Base-by-base conservation (phyloP, 768 basidiomycete species). In the Hericium rajendrae region DNA sequence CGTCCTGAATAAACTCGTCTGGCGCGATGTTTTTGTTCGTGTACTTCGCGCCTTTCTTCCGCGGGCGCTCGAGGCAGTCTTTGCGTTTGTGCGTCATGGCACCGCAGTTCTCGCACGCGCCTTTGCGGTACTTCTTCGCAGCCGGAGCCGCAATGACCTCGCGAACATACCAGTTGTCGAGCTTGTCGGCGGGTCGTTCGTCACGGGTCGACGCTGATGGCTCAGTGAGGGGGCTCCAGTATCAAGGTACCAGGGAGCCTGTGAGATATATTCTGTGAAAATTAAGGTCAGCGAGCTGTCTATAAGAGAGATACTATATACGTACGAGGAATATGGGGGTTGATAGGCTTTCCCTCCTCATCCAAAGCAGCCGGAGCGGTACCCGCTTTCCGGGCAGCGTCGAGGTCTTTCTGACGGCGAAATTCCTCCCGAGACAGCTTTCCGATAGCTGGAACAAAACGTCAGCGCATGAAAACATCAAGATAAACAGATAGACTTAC, bases 51-150 rank as follows among this genome's bases (percentile, higher is more conserved):
- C 95, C 95, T 69, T 91, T 91, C 78, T 91, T 94, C 58, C 97
- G 83, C 40, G 97, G 97, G 57, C 97, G 85, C 71, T 99, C 97
- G 50, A 98, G 78, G 71, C 97, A 99, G 68, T 99, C 97, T 66
- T 81, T 76, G 59, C 77, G 81, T 70, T 88, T 87, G 75, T 99
- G 97, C 0, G 93, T 91, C 79, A 97, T 86, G 16, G 97, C 90
- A 57, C 97, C 97, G 62, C 97, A 99, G 67, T 99, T 99, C 75
- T 97, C 94, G 75, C 97, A 99, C 28, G 97, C 97, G 38, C 97
- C 97, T 68, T 95, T 94, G 62, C 97, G 83, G 69, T 88, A 99
- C 71, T 98, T 98, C 70, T 93, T 97, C 28, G 95, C 91, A 2
- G 92, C 92, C 1, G 93, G 93, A 11, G 91, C 94, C 0, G 86